Conservation (phyloP, 176 grass and related monocot genomes). For the Oryza australiensis region DNA sequence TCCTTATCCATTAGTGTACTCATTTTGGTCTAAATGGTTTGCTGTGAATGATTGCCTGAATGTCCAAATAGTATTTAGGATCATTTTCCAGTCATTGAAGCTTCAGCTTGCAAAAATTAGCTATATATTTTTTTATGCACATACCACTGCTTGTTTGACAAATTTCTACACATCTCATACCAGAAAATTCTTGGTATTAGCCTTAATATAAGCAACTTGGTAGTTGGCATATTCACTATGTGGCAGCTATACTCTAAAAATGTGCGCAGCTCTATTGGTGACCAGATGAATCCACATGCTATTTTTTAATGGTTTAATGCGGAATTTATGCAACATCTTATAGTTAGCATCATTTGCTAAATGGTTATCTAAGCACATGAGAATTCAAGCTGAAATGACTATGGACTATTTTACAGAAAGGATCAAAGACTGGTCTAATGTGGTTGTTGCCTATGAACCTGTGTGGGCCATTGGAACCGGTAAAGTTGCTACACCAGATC, state of each 20-base stretch:
- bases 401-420: constrained; percentile 58
- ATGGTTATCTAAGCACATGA: neutral
- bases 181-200: neutral
- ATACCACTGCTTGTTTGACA: neutral
- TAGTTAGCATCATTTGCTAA: neutral
- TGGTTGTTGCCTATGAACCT: constrained; percentile 92
- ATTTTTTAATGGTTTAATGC: neutral
- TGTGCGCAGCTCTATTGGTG: neutral
- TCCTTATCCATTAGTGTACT: neutral
- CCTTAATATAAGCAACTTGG: neutral
- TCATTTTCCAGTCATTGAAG: neutral
- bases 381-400: constrained; percentile 9
- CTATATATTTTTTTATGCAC: neutral
- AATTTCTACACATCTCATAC: neutral
- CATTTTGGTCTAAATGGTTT: neutral
- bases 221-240: neutral
- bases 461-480: constrained; percentile 99
- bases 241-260: neutral
- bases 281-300: neutral
- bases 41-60: neutral
- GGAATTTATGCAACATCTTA: neutral
- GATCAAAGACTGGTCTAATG: constrained; percentile 82
- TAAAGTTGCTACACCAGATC: constrained; percentile 86
- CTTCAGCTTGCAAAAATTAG: neutral
- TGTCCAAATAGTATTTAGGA: neutral